These are phyloP conservation scores for Actinomucor elegans DNA, from an alignment of 371 early-diverging fungal species.

Conservation along the genomic window DNA sequence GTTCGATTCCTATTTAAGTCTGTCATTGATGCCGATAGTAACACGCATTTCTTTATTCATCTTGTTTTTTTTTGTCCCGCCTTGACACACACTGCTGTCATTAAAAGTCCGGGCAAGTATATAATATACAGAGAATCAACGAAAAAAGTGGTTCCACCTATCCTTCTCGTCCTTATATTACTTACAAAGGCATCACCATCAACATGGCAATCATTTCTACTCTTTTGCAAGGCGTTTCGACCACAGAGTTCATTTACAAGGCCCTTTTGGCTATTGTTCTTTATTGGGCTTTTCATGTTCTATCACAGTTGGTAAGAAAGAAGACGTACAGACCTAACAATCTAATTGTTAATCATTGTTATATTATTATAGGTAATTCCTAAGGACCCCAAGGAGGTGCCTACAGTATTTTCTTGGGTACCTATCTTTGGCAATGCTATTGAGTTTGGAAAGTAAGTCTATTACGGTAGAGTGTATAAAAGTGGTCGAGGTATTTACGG, in stretches of 20 bases:
- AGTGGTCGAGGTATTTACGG: background rate
- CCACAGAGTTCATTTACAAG: constrained; percentile 27
- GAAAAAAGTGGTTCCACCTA: background rate
- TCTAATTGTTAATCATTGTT: background rate
- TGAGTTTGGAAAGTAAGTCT: constrained; percentile 74
- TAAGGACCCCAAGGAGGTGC: constrained; percentile 71
- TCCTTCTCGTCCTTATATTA: constrained; percentile 5
- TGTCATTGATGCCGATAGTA: constrained; percentile 4
- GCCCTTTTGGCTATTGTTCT: constrained; percentile 27
- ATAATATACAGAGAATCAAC: background rate
- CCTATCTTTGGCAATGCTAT: constrained; percentile 91
- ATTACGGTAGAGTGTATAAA: background rate
- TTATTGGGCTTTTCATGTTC: constrained; percentile 35
- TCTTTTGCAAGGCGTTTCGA: constrained; percentile 6
- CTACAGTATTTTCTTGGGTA: constrained; percentile 80
- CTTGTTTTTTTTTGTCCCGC: background rate
- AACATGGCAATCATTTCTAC: constrained; percentile 27
- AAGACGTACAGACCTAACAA: background rate
- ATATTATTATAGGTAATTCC: constrained; percentile 43
- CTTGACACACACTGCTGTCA: constrained; percentile 7
- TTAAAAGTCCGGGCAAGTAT: constrained; percentile 1
- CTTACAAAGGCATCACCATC: background rate
- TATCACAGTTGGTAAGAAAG: constrained; percentile 42
- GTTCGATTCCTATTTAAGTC: constrained; percentile 9
- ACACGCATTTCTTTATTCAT: background rate